Percentiles rank a stretch among this genome's conserved stretches.
Conservation (phyloP, 306 rosid species). For the Acmispon strigosus region DNA sequence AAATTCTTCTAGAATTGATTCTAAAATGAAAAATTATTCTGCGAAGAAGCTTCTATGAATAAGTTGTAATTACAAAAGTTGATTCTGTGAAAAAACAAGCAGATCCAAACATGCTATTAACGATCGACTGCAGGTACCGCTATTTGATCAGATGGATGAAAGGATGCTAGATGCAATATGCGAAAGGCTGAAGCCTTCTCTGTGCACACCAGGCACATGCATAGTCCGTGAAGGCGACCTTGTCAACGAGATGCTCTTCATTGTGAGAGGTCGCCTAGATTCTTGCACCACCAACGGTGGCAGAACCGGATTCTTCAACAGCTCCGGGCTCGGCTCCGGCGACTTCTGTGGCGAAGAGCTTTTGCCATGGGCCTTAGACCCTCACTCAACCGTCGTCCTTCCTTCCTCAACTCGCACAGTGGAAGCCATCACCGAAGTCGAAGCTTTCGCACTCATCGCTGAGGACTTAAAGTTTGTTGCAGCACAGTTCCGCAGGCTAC, state of each 20-base stretch:
- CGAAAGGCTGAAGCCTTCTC: constrained; percentile 49
- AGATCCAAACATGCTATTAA: too few species aligned
- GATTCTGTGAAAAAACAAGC: too few species aligned
- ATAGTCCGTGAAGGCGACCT: constrained; percentile 55
- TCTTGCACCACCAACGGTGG: constrained; percentile 57
- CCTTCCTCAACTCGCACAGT: constrained; percentile 53
- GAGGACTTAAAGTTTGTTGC: constrained; percentile 50
- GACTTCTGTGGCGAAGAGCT: constrained; percentile 67
- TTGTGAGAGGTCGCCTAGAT: constrained; percentile 42
- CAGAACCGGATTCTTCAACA: constrained; percentile 48
- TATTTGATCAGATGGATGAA: constrained; percentile 54
- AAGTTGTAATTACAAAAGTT: too few species aligned
- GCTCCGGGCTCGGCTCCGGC: constrained; percentile 43
- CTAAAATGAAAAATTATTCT: too few species aligned
- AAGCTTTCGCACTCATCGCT: constrained; percentile 56
- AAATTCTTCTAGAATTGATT: too few species aligned
- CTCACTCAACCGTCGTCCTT: constrained; percentile 32
- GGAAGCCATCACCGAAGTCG: constrained; percentile 44
- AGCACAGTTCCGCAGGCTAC: constrained; percentile 50
- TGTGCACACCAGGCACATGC: constrained; percentile 34
- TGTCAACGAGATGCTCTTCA: constrained; percentile 48
- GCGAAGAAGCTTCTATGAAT: too few species aligned
- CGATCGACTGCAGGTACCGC: constrained; percentile 36
- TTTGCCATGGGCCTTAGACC: constrained; percentile 50
- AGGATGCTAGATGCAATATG: constrained; percentile 54